Base-by-base conservation (phyloP, 31 red algal genomes). In the Endocladia muricata region DNA sequence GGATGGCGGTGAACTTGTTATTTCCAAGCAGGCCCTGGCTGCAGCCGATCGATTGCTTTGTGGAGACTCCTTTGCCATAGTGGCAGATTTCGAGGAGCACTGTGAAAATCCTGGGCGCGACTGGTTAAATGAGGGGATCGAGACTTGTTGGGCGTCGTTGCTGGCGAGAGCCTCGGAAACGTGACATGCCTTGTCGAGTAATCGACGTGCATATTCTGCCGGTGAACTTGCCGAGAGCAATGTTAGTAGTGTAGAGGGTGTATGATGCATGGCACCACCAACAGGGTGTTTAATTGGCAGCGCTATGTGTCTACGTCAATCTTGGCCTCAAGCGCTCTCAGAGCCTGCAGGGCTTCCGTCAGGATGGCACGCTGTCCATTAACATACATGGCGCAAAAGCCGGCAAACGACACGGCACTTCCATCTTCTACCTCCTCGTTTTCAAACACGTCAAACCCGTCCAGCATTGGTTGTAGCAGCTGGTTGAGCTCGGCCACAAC, bases 1-100 rank as follows among this genome's bases (percentile, higher is more conserved):
- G 0, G 58, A 56, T 3, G 60, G 41, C 15, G 2, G 37, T 21
- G 37, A 68, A 29, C 34, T 86, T 29, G 40, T 30, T 4, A 64
- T 77, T 30, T 76, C 70, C 11, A 64, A 77, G 6, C 28, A 41
- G 2, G 83, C 83, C 6, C 37, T 78, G 41, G 63, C 59, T 35
- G 22, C 70, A 8, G 61, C 42, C n/a, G 61, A 86, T 33, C 55
- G 13, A 29, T 48, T 86, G 1, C 6, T 86, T 4, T 41, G 54
- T 13, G 83, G 41, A 15, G 43, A 62, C 0, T 15, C 37, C 31
- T 26, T 77, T 1, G 8, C 11, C 3, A 47, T 44, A 25, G 34
- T 86, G 8, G 73, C 42, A 21, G 83, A 86, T 51, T 86, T 86
- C 44, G 83, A 86, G 37, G 83, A 86, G 61, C 83, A 86, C 52